Percentiles rank a stretch among this genome's conserved stretches.
phyloP scores from a whole-genome alignment of 257 asterid species.

The Capsicum rhomboideum region DNA sequence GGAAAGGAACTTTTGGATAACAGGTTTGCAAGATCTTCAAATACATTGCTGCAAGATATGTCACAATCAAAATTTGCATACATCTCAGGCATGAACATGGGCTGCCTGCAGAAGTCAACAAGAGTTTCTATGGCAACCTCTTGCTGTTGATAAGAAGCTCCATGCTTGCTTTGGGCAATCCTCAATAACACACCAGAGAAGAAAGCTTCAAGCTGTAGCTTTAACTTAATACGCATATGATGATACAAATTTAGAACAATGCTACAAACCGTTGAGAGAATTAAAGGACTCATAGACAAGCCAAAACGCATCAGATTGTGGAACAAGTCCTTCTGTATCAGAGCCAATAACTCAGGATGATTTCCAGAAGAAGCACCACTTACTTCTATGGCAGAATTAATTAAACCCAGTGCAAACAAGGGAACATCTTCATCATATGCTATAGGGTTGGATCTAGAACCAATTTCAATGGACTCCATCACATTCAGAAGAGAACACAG shows the following conservation, averaged over 20 bases:
- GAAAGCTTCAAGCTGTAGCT: constrained; percentile 81
- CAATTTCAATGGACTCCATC: constrained; percentile 59
- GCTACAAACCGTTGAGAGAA: constrained; percentile 88
- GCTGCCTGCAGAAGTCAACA: constrained; percentile 90
- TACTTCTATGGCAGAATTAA: constrained; percentile 76
- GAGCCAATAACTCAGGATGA: constrained; percentile 63
- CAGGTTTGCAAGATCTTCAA: constrained; percentile 72
- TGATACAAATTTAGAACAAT: constrained; percentile 88
- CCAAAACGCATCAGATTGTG: constrained; percentile 88
- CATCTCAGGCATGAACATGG: constrained; percentile 63
- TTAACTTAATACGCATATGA: constrained; percentile 66
- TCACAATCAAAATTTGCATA: constrained; percentile 88
- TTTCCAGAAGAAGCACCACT: constrained; percentile 62
- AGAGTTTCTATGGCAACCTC: constrained; percentile 96
- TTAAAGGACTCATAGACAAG: constrained; percentile 77
- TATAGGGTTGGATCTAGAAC: constrained; percentile 61
- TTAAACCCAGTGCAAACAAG: constrained; percentile 80
- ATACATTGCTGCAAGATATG: constrained; percentile 66
- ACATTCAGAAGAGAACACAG: constrained; percentile 77
- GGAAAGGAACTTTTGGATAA: constrained; percentile 88
- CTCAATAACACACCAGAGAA: constrained; percentile 68
- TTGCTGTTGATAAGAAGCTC: constrained; percentile 82
- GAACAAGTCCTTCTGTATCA: constrained; percentile 82
- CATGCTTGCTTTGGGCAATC: constrained; percentile 67
- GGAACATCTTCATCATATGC: constrained; percentile 96